Conservation (phyloP, 1,139 yeast genomes). For the Candida freyschussii region DNA sequence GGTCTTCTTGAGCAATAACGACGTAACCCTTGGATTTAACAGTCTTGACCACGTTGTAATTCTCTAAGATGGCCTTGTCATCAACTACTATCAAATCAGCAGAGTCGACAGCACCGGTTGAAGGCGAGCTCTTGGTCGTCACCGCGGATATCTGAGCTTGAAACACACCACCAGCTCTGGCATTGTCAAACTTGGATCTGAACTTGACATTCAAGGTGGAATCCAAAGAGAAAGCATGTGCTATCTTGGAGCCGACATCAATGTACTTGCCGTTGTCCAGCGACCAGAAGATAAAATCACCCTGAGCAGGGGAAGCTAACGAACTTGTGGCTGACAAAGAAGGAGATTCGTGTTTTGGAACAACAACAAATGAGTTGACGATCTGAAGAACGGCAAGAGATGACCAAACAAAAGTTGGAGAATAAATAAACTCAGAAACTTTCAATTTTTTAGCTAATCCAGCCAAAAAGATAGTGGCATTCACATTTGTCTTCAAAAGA, state of each 20-base stretch:
- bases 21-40: slow-evolving; percentile 55
- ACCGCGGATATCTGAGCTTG: slow-evolving; percentile 65
- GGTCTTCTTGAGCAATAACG: slow-evolving; percentile 36
- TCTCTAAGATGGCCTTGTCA: slow-evolving; percentile 46
- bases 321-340: slow-evolving; percentile 4
- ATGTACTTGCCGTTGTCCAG: slow-evolving; percentile 54
- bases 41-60: slow-evolving; percentile 58
- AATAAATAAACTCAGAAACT: slow-evolving; percentile 49
- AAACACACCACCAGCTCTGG: slow-evolving; percentile 68
- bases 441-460: slow-evolving; percentile 31
- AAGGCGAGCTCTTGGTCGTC: slow-evolving; percentile 6
- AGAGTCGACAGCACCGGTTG: slow-evolving; percentile 23
- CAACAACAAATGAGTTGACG: slow-evolving; percentile 40
- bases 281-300: slow-evolving; percentile 63
- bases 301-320: slow-evolving; percentile 32
- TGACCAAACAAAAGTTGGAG: slow-evolving; percentile 53
- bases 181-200: slow-evolving; percentile 68
- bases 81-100: slow-evolving; percentile 59
- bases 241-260: slow-evolving; percentile 59
- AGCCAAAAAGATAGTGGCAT: slow-evolving; percentile 65
- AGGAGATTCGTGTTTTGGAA: slow-evolving; percentile 27
- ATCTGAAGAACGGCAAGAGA: slow-evolving; percentile 48
- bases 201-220: slow-evolving; percentile 41
- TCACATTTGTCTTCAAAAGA: slow-evolving; percentile 60
- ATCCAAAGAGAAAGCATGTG: slow-evolving; percentile 69